Evolutionary conservation across 1,284 basidiomycete species (phyloP), one percentile per base, ranked within the genome.

Genomic region (Golubevia sp.): DNA sequence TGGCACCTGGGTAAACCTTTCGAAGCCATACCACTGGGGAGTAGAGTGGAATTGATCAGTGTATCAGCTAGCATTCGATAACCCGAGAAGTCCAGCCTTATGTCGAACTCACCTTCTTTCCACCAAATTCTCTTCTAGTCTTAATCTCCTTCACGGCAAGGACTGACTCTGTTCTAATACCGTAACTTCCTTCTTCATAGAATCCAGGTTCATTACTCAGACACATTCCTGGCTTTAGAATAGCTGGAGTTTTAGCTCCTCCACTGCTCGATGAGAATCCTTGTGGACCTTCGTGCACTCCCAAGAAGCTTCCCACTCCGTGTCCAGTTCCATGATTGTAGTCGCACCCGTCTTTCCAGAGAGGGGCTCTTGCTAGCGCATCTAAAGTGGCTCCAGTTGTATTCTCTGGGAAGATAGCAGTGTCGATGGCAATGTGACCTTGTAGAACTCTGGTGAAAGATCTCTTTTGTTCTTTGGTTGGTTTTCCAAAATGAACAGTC

Each of bases 141-240:
- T 69, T 56, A 13, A 67, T 63, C 2, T 61, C 57, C 49, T 62
- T 68, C 30, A 81, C 78, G 0, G 67, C 67, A 26, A 81, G 7
- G 5, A 75, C 64, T 15, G 73, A 76, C 56, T 81, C 78, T 60
- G 68, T 79, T 7, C 79, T 75, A 26, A 81, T 73, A 49, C 79
- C 79, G 62, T 71, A 81, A 26, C 63, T 61, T 2, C 79, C 79
- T 50, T 73, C 75, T 51, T 80, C 76, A 59, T 81, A 81, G 59
- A 64, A 79, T 3, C 79, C 79, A 0, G 77, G 77, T 59, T 81
- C 78, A 61, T 78, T 70, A 58, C 71, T 75, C 7, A 81, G 58
- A 49, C 70, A 66, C 70, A 77, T 79, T 49, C 71, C 68, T 48
- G 70, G 68, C 6, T 70, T n/a, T 3, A 73, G 62, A 26, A 67